Evolutionary conservation across 495 filamentous ascomycete species (phyloP).

Genomic region (Aspergillus ostianus): DNA sequence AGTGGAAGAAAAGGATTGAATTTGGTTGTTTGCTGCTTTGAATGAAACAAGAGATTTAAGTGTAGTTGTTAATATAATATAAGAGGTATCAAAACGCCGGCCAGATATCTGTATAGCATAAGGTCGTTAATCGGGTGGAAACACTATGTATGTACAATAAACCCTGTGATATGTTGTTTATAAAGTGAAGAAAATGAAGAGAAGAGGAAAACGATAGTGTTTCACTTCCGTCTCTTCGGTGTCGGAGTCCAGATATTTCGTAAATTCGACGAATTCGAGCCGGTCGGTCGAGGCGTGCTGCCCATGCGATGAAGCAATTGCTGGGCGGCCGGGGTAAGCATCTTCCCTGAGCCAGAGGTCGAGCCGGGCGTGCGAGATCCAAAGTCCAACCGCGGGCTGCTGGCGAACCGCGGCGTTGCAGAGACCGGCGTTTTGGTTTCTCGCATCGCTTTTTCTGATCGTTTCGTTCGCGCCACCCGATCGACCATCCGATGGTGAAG

Average conservation of each 20-base stretch:
- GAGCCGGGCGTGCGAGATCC: constrained; percentile 53
- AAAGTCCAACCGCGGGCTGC: constrained; percentile 62
- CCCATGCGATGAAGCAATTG: constrained; percentile 70
- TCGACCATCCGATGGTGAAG: constrained; percentile 93
- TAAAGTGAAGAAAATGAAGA: too few species aligned
- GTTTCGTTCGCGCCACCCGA: constrained; percentile 69
- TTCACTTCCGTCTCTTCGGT: constrained; percentile 37
- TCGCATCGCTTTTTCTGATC: constrained; percentile 48
- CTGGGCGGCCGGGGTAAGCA: constrained; percentile 71
- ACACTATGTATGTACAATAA: too few species aligned
- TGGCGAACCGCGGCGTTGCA: constrained; percentile 70
- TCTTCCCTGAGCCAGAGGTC: constrained; percentile 23
- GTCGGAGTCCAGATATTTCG: constrained; percentile 59
- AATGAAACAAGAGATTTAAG: too few species aligned
- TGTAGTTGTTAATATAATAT: too few species aligned
- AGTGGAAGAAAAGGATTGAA: too few species aligned
- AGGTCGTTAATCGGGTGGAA: too few species aligned
- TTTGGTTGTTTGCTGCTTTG: too few species aligned
- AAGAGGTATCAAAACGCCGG: too few species aligned
- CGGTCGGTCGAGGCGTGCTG: constrained; percentile 38
- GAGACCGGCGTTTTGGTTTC: constrained; percentile 56
- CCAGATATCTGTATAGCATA: too few species aligned
- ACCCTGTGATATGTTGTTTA: too few species aligned
- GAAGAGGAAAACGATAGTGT: background rate
- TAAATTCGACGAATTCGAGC: constrained; percentile 39